These are phyloP conservation scores for Plenodomus lindquistii DNA, from an alignment of 2,329 filamentous ascomycete genomes.

Conservation along the genomic window DNA sequence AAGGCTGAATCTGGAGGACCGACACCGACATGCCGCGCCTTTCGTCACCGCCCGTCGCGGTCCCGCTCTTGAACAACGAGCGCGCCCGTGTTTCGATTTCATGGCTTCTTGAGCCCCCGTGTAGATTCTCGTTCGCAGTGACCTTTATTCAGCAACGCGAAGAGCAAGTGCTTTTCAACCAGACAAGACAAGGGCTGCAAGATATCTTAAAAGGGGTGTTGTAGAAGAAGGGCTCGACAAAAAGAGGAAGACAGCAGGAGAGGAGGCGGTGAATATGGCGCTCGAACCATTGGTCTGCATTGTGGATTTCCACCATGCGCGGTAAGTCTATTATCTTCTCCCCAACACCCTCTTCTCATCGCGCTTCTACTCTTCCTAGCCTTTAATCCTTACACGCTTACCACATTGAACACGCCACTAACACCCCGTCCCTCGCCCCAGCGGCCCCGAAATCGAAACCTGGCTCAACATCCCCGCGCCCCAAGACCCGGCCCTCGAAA, in stretches of 20 bases:
- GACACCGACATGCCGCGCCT: neutral
- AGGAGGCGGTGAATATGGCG: slow-evolving; percentile 46
- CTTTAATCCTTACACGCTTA: too few species aligned
- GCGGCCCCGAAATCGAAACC: slow-evolving; percentile 88
- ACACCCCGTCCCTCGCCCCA: slow-evolving; percentile 27
- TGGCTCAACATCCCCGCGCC: slow-evolving; percentile 83
- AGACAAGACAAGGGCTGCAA: neutral
- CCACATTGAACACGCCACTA: neutral
- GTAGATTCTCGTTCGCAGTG: neutral
- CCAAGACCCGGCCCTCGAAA: slow-evolving; percentile 76
- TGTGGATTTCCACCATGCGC: slow-evolving; percentile 59
- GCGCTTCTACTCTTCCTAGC: too few species aligned
- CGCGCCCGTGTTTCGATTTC: neutral
- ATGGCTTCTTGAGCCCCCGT: slow-evolving; percentile 1
- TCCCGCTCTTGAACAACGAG: neutral
- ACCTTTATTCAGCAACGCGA: neutral
- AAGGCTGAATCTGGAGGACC: slow-evolving; percentile 21
- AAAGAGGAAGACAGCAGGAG: neutral
- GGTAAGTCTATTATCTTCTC: slow-evolving; percentile 33
- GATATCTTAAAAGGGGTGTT: too few species aligned
- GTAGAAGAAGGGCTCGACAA: too few species aligned
- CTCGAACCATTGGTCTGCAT: slow-evolving; percentile 50
- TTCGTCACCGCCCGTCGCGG: slow-evolving; percentile 13
- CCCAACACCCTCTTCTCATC: too few species aligned
- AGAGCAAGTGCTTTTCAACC: neutral